phyloP scores from a whole-genome alignment of 257 asterid species.

The Solanum chaucha region DNA sequence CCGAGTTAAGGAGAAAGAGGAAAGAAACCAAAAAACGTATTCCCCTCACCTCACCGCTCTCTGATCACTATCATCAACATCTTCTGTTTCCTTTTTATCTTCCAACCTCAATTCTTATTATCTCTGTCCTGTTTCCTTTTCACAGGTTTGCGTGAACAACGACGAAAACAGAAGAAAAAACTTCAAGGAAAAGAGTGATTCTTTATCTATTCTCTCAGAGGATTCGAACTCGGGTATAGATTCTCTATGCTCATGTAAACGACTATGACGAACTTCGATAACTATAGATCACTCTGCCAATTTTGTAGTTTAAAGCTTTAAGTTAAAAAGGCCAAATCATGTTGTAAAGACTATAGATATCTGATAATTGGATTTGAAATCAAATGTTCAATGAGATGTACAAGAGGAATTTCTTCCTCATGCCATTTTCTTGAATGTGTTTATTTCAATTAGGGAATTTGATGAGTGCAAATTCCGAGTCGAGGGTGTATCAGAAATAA shows the following conservation, averaged over 20 bases:
- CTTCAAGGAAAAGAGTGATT: conserved; percentile 13
- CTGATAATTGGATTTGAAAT: background rate
- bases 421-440: background rate
- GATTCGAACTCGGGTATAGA: background rate
- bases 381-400: background rate
- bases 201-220: background rate
- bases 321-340: background rate
- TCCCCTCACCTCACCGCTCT: background rate
- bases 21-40: conserved; percentile 38
- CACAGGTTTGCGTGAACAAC: conserved; percentile 32
- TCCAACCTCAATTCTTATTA: background rate
- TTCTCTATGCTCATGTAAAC: background rate
- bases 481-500: background rate
- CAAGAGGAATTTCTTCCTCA: background rate
- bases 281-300: background rate
- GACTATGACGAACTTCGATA: background rate
- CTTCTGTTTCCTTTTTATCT: background rate
- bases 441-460: background rate
- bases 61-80: background rate
- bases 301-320: background rate
- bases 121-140: background rate
- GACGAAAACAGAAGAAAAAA: conserved; percentile 31
- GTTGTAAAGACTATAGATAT: background rate
- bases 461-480: background rate
- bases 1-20: conserved; percentile 30